Evolutionary conservation across 192 early-diverging fungal species (phyloP), one percentile per base, ranked within the genome.

Genomic region (Pilobolus umbonatus): DNA sequence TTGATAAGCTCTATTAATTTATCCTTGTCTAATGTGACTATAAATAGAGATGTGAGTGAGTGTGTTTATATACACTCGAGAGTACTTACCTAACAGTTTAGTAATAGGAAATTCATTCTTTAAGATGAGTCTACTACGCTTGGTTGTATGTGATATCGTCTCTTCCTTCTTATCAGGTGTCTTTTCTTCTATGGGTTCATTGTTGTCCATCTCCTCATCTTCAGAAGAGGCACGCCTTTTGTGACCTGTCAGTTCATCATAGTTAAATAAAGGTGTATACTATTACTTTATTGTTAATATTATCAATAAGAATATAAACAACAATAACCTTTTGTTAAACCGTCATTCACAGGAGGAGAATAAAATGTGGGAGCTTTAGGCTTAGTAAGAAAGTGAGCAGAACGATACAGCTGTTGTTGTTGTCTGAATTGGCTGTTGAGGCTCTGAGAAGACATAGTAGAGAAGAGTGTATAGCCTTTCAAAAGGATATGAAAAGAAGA

Each of bases 1-100:
- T 78, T 75, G 49, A 98, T 76, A 25, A 98, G 74, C 44, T 67
- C 61, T 22, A 94, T 72, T 40, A 98, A 77, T 55, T 88, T 82
- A 19, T 86, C 75, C 49, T 88, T 84, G 47, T 86, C 81, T 14
- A 95, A 78, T 1, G 77, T 79, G 5, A 68, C 76, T 78, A 53
- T 1, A 30, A 3, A 19, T 32, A 32, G 3, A 17, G 10, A 17
- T 19, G 11, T 25, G 24, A 28, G 53, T 44, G 49, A 48, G 38
- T 29, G n/a, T 57, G 24, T 5, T 9, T 22, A 6, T 29, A 40
- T 31, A 55, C 5, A 39, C 0, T 26, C 7, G 17, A n/a, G 14
- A 15, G 21, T 26, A 34, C 3, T 34, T 68, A 68, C 66, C 71
- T 44, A 69, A 45, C 15, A 73, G 58, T 44, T 69, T 64, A 11